phyloP scores from a whole-genome alignment of 129 eudicot genomes.

The Flaveria trinervia region DNA sequence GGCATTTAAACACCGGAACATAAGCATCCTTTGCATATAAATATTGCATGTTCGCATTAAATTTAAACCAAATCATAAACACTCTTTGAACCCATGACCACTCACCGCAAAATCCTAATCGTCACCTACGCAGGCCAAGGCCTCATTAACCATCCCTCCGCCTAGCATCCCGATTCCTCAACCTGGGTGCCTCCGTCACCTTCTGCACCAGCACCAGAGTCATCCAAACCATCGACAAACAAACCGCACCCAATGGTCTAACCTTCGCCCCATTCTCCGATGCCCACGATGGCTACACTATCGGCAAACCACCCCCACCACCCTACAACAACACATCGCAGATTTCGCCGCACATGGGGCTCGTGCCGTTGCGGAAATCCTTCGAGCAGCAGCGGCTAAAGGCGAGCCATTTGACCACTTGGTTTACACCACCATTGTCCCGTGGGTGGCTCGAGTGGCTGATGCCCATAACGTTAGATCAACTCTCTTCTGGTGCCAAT shows the following conservation, averaged over 20 bases:
- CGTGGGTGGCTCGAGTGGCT: constrained; percentile 52
- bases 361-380: constrained; percentile 7
- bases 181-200: constrained; percentile 37
- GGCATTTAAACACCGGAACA: too few species aligned
- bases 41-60: constrained; percentile 1
- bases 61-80: not conserved
- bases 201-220: not conserved
- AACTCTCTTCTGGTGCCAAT: constrained; percentile 52
- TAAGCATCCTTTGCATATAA: not conserved
- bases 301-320: not conserved
- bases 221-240: not conserved
- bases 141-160: constrained; percentile 49
- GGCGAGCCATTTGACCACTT: constrained; percentile 32
- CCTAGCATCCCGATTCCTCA: constrained; percentile 25
- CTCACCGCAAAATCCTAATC: constrained; percentile 19
- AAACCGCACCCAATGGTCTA: not conserved
- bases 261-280: constrained; percentile 11
- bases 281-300: not conserved
- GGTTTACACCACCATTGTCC: constrained; percentile 45
- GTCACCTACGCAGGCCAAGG: constrained; percentile 40
- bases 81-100: not conserved
- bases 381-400: not conserved
- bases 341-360: constrained; percentile 13
- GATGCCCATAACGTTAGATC: constrained; percentile 32
- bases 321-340: constrained; percentile 13